phyloP scores from a whole-genome alignment of 192 early-diverging fungal genomes.

The Nowakowskiella sp. region DNA sequence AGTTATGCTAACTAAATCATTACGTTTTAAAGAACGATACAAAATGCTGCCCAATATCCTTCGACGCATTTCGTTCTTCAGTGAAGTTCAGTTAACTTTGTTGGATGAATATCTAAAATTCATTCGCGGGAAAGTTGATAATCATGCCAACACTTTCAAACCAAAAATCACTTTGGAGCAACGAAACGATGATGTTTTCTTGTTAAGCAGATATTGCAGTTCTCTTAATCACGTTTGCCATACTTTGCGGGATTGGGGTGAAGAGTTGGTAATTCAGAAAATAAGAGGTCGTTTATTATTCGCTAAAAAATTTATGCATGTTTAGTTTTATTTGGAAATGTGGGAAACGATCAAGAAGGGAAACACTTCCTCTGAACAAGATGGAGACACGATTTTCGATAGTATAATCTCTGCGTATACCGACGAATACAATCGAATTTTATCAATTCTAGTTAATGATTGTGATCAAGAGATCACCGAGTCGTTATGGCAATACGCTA shows the following conservation, averaged over 20 bases:
- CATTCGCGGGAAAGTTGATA: slow-evolving; percentile 8
- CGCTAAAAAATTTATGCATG: neutral
- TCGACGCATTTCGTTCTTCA: slow-evolving; percentile 18
- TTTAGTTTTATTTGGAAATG: slow-evolving; percentile 19
- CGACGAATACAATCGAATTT: neutral
- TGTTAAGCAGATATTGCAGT: slow-evolving; percentile 15
- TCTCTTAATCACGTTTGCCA: slow-evolving; percentile 14
- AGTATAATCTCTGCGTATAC: slow-evolving; percentile 17
- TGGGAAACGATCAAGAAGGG: slow-evolving; percentile 15
- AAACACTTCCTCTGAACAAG: neutral
- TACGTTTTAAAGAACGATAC: slow-evolving; percentile 17
- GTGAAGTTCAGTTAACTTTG: slow-evolving; percentile 19
- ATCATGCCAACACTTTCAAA: slow-evolving; percentile 12
- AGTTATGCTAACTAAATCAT: neutral
- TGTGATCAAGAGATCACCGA: slow-evolving; percentile 17
- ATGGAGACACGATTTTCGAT: slow-evolving; percentile 10
- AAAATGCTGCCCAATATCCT: slow-evolving; percentile 12
- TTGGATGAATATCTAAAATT: slow-evolving; percentile 24
- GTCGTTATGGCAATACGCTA: slow-evolving; percentile 17
- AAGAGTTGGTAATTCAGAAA: slow-evolving; percentile 12
- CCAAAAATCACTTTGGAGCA: slow-evolving; percentile 8
- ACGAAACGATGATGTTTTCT: neutral
- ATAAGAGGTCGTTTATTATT: neutral
- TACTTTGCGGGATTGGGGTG: slow-evolving; percentile 17
- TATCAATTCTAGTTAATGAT: slow-evolving; percentile 12